Conservation (phyloP, 331 rosid species). For the Stylosanthes scabra region DNA sequence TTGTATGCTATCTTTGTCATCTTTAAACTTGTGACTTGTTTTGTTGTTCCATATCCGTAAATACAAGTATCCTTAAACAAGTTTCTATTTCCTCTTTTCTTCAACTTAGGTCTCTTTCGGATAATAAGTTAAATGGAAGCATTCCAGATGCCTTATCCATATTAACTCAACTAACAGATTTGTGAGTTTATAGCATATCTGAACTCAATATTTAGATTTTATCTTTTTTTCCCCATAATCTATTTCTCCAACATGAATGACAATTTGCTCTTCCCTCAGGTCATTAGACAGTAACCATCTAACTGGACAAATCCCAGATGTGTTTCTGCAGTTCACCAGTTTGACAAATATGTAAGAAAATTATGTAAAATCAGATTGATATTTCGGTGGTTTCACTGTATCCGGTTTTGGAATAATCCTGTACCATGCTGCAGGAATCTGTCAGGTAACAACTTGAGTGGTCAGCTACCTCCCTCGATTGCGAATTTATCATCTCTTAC, state of each 20-base stretch:
- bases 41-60: slow-evolving; percentile 2
- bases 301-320: slow-evolving; percentile 61
- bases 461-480: slow-evolving; percentile 68
- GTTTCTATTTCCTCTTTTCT: slow-evolving; percentile 9
- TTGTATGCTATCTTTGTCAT: slow-evolving; percentile 53
- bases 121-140: slow-evolving; percentile 63
- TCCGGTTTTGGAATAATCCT: slow-evolving; percentile 9
- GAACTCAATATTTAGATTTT: slow-evolving; percentile 1
- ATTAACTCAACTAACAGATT: slow-evolving; percentile 51
- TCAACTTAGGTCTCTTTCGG: slow-evolving; percentile 61
- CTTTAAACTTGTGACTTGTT: slow-evolving; percentile 1
- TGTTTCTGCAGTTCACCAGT: slow-evolving; percentile 56
- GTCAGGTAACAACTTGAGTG: slow-evolving; percentile 67
- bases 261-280: slow-evolving; percentile 44
- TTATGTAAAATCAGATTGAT: slow-evolving; percentile 22
- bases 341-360: slow-evolving; percentile 60
- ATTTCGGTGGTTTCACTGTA: slow-evolving; percentile 32
- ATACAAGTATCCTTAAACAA: neutral
- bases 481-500: slow-evolving; percentile 60
- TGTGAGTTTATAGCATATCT: slow-evolving; percentile 50
- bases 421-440: slow-evolving; percentile 53
- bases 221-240: neutral
- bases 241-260: slow-evolving; percentile 24
- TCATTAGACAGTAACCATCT: slow-evolving; percentile 65
- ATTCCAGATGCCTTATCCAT: slow-evolving; percentile 56